These are phyloP conservation scores for Brassica nigra DNA, from an alignment of 345 rosid genomes.

Conservation along the genomic window DNA sequence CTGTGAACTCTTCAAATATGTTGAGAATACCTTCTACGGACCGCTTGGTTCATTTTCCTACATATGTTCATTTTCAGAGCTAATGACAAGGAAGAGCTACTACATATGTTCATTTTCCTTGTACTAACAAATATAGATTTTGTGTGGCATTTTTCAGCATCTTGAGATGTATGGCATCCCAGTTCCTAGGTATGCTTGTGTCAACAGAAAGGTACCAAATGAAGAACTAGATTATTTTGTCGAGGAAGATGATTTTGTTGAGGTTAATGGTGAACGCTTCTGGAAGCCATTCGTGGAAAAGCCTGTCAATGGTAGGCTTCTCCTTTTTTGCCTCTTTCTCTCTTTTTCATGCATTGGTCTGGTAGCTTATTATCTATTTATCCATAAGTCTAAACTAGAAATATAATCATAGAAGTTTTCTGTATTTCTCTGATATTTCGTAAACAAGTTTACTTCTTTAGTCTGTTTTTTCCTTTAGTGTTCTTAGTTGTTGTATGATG, in stretches of 20 bases:
- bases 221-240: conserved; percentile 86
- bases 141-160: conserved; percentile 50
- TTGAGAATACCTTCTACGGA: too few relatives aligned
- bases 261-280: conserved; percentile 92
- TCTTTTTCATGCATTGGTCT: neutral
- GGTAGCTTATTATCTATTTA: conserved; percentile 1
- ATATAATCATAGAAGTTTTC: neutral
- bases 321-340: conserved; percentile 14
- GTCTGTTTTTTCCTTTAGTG: neutral
- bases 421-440: neutral
- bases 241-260: conserved; percentile 98
- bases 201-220: conserved; percentile 76
- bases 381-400: neutral
- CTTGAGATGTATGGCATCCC: conserved; percentile 94
- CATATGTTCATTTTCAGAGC: too few relatives aligned
- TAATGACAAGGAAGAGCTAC: neutral
- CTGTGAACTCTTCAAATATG: too few relatives aligned
- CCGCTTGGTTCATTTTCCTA: neutral
- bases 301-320: conserved; percentile 83
- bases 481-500: neutral
- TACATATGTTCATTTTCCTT: neutral
- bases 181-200: conserved; percentile 96
- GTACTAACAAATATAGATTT: conserved; percentile 1
- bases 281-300: conserved; percentile 99
- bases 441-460: neutral